Evolutionary conservation across 306 rosid genomes (phyloP).

Genomic region (Citrullus mucosospermus): DNA sequence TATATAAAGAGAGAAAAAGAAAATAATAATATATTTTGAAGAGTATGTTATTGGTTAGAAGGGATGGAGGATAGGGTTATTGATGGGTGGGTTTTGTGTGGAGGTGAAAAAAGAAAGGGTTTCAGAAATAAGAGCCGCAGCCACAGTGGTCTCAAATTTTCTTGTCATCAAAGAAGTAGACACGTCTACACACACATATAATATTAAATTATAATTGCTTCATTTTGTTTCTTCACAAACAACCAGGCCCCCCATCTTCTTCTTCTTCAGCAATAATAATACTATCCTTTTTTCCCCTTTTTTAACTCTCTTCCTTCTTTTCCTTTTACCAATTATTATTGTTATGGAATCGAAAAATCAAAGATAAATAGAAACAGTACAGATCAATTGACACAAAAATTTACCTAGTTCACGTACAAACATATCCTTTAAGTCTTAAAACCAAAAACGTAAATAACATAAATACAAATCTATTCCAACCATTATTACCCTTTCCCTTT

Average conservation of each 20-base stretch:
- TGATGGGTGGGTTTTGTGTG: slow-evolving; percentile 8
- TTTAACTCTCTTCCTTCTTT: background rate
- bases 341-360: too few relatives aligned
- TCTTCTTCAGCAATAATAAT: background rate
- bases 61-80: slow-evolving; percentile 1
- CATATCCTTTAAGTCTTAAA: too few relatives aligned
- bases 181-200: background rate
- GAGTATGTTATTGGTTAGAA: background rate
- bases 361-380: too few relatives aligned
- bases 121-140: background rate
- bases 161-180: slow-evolving; percentile 37
- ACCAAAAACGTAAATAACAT: too few relatives aligned
- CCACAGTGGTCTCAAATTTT: slow-evolving; percentile 17
- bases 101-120: background rate
- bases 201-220: slow-evolving; percentile 13
- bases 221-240: slow-evolving; percentile 49
- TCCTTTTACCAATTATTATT: background rate
- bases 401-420: too few relatives aligned
- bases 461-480: too few relatives aligned
- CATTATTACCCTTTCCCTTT: too few relatives aligned
- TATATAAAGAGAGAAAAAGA: too few relatives aligned
- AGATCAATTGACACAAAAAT: too few relatives aligned
- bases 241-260: slow-evolving; percentile 24
- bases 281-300: slow-evolving; percentile 1
- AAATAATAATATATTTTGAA: too few relatives aligned